Percentiles rank a stretch among this genome's conserved stretches.
phyloP scores from a whole-genome alignment of 345 rosid species.

The Iberis pinnata region DNA sequence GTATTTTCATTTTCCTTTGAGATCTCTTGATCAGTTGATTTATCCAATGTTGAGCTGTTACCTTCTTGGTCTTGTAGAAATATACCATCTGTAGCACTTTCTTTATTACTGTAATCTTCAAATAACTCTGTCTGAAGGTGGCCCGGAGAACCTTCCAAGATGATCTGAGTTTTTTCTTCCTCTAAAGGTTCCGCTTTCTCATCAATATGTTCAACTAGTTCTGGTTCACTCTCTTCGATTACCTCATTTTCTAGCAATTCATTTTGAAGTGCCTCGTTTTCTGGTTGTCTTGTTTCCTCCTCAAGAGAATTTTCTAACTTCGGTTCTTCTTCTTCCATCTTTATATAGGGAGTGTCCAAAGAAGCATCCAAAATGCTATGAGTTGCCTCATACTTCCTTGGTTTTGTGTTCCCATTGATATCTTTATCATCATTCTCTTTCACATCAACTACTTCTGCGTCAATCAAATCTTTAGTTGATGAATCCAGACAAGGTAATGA shows the following conservation, averaged over 20 bases:
- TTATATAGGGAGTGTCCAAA: neutral
- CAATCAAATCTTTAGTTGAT: constrained; percentile 10
- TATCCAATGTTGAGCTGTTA: neutral
- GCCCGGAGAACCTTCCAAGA: constrained; percentile 2
- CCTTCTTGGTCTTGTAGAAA: constrained; percentile 9
- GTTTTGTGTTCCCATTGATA: neutral
- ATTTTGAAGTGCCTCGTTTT: neutral
- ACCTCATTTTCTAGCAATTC: constrained; percentile 3
- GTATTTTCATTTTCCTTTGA: neutral
- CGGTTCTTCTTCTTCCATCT: constrained; percentile 7
- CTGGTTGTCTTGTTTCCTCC: constrained; percentile 7
- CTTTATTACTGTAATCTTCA: neutral
- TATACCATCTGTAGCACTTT: neutral
- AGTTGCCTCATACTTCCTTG: constrained; percentile 4
- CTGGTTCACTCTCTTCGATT: constrained; percentile 6
- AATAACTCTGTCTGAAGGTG: neutral
- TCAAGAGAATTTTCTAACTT: neutral
- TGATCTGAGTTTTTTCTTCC: neutral
- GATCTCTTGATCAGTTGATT: neutral
- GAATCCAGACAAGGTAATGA: neutral
- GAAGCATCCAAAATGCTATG: constrained; percentile 15
- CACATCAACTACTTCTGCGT: constrained; percentile 14
- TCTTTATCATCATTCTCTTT: no score
- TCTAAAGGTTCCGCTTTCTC: neutral
- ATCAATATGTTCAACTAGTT: neutral